These are phyloP conservation scores for Begonia fuchsioides DNA, from an alignment of 306 rosid species.

Conservation along the genomic window DNA sequence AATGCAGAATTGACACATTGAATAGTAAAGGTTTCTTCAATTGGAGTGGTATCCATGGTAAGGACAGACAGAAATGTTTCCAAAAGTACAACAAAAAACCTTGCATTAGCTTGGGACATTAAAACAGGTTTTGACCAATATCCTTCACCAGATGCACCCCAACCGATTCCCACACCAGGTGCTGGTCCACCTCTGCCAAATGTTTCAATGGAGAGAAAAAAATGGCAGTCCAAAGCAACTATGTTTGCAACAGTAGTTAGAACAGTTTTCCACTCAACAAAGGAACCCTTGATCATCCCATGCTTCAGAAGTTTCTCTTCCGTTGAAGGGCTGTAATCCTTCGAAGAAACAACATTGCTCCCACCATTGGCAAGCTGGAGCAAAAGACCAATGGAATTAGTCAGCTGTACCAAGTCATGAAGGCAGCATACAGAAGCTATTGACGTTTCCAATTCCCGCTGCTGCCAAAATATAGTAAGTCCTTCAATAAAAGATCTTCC, in stretches of 20 bases:
- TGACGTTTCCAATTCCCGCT: constrained; percentile 43
- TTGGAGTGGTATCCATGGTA: constrained; percentile 12
- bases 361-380: constrained; percentile 51
- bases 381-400: constrained; percentile 34
- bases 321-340: constrained; percentile 29
- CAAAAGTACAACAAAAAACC: constrained; percentile 36
- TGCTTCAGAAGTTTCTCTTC: constrained; percentile 59
- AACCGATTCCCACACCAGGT: constrained; percentile 89
- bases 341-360: constrained; percentile 15
- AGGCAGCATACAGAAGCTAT: constrained; percentile 73
- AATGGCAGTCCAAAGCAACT: constrained; percentile 45
- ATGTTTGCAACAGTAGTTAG: constrained; percentile 33
- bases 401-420: constrained; percentile 38
- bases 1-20: constrained; percentile 41
- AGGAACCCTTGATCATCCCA: constrained; percentile 43
- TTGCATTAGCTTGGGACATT: constrained; percentile 47
- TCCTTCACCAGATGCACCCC: constrained; percentile 90
- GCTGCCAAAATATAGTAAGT: constrained; percentile 45
- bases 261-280: constrained; percentile 38
- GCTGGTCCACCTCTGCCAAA: constrained; percentile 95
- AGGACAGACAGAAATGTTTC: constrained; percentile 23
- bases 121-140: constrained; percentile 66
- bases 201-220: constrained; percentile 45
- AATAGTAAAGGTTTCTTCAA: constrained; percentile 30
- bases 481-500: constrained; percentile 45